Evolutionary conservation across 768 basidiomycete species (phyloP).

Genomic region (Leccinum broughii): DNA sequence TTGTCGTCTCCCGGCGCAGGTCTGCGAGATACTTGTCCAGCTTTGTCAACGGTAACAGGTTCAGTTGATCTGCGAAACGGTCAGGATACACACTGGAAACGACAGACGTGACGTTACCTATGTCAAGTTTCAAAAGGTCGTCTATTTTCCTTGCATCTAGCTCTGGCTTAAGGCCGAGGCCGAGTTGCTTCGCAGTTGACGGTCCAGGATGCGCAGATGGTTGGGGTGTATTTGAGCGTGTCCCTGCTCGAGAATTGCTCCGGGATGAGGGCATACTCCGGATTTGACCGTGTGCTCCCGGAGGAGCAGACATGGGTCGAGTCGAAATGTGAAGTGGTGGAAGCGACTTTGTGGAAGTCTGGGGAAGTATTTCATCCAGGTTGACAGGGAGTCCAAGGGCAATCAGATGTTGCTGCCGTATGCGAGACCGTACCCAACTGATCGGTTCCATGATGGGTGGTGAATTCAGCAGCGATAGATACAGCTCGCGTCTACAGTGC

Average conservation of each 20-base stretch:
- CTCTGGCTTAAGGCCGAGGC: conserved; percentile 76
- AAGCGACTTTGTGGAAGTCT: conserved; percentile 59
- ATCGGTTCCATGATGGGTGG: conserved; percentile 80
- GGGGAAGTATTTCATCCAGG: conserved; percentile 86
- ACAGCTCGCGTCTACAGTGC: conserved; percentile 67
- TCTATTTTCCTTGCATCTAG: conserved; percentile 67
- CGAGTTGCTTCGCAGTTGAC: conserved; percentile 38
- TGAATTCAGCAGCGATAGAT: conserved; percentile 67
- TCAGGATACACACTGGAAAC: conserved; percentile 8
- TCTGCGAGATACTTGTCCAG: conserved; percentile 70
- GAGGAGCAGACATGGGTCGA: conserved; percentile 79
- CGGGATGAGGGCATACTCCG: conserved; percentile 34
- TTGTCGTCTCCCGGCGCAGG: conserved; percentile 69
- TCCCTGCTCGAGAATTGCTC: conserved; percentile 55
- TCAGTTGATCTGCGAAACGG: conserved; percentile 57
- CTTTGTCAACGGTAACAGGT: conserved; percentile 65
- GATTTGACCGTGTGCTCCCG: conserved; percentile 46
- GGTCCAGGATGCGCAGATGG: conserved; percentile 35
- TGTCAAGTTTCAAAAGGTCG: conserved; percentile 61
- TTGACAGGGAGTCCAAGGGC: conserved; percentile 93
- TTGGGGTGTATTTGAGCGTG: conserved; percentile 45
- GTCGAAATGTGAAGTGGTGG: conserved; percentile 84
- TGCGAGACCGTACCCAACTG: conserved; percentile 92
- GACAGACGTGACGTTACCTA: conserved; percentile 46
- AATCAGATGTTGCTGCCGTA: conserved; percentile 88